Conservation (phyloP, 2,329 filamentous ascomycete species). For the Fusarium globosum region DNA sequence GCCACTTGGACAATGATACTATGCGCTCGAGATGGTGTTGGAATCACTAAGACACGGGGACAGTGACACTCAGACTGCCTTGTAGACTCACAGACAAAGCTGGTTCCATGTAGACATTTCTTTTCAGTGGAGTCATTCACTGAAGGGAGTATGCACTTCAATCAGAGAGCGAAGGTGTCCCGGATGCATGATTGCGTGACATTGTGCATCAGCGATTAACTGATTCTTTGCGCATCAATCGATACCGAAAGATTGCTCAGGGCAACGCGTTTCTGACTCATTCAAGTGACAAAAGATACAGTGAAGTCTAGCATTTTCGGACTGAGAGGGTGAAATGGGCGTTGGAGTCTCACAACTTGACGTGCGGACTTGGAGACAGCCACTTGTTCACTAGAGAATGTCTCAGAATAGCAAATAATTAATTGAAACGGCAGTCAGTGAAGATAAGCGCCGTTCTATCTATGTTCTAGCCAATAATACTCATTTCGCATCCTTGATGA, state of each 20-base stretch:
- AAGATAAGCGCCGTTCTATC: rapidly evolving
- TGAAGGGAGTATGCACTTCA: too few relatives aligned
- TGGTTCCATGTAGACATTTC: rapidly evolving
- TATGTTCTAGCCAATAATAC: rapidly evolving
- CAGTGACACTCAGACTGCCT: rapidly evolving
- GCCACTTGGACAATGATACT: too few relatives aligned
- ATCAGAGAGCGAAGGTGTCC: not conserved
- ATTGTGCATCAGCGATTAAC: not conserved
- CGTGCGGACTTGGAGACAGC: rapidly evolving
- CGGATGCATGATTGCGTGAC: too few relatives aligned
- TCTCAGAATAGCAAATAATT: not conserved
- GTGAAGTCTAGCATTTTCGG: rapidly evolving
- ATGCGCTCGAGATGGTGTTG: rapidly evolving
- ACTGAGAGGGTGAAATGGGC: not conserved
- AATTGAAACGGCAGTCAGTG: not conserved
- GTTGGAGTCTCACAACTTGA: not conserved
- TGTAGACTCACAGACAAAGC: not conserved
- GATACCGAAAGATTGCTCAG: rapidly evolving
- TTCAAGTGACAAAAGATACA: rapidly evolving
- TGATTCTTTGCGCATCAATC: not conserved
- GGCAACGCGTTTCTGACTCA: rapidly evolving
- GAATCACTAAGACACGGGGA: rapidly evolving
- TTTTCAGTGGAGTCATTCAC: too few relatives aligned
- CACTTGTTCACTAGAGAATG: too few relatives aligned
- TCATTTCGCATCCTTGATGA: conserved; percentile 33